Percentiles rank a stretch among this genome's conserved stretches.
These are phyloP conservation scores for Bryoglossum gracile DNA, from an alignment of 495 filamentous ascomycete species.

Conservation along the genomic window DNA sequence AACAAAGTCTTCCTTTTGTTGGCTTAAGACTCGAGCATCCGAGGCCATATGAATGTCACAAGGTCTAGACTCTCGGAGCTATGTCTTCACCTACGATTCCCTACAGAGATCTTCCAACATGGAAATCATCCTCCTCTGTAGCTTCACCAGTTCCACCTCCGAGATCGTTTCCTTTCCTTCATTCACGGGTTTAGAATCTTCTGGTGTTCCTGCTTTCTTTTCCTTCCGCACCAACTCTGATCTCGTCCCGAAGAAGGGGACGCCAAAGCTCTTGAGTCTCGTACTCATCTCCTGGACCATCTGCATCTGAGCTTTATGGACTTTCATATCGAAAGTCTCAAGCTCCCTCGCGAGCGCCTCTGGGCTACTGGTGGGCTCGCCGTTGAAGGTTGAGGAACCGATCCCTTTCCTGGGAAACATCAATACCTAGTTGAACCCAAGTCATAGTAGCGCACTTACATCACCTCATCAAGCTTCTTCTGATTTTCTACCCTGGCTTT, in stretches of 20 bases:
- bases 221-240: conserved; percentile 31
- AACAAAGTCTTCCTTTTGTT: conserved; percentile 6
- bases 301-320: conserved; percentile 48
- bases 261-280: conserved; percentile 49
- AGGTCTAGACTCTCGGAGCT: too few species aligned
- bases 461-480: conserved; percentile 42
- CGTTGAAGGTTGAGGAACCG: conserved; percentile 35
- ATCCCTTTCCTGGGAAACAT: conserved; percentile 20
- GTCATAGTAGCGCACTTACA: too few species aligned
- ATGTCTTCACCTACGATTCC: conserved; percentile 26
- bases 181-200: too few species aligned
- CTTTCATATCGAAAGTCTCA: conserved; percentile 49
- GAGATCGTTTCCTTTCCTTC: conserved; percentile 24
- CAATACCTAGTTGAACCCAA: conserved; percentile 1
- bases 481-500: conserved; percentile 39
- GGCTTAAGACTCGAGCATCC: too few species aligned
- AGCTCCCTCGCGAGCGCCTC: conserved; percentile 50
- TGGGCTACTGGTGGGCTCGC: conserved; percentile 25
- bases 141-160: conserved; percentile 39
- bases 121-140: conserved; percentile 54
- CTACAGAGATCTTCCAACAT: conserved; percentile 56
- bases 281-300: conserved; percentile 51
- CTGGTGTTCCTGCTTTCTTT: too few species aligned
- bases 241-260: conserved; percentile 59
- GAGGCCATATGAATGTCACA: too few species aligned